Evolutionary conservation across 192 early-diverging fungal species (phyloP), one percentile per base, ranked within the genome.

Genomic region (Coemansia brasiliensis): DNA sequence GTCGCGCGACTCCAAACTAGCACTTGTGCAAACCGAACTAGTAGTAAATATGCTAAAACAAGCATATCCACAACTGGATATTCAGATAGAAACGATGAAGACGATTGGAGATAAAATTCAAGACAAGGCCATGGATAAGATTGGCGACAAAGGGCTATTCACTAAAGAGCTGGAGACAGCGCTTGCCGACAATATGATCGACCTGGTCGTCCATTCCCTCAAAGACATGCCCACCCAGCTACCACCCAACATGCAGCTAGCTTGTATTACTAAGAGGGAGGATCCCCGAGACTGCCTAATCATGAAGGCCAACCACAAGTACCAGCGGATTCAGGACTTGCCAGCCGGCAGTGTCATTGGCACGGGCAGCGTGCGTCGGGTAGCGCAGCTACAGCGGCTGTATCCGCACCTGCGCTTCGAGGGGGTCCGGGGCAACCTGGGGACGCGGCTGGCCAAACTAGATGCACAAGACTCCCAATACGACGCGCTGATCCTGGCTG

Each of bases 181-280:
- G 2, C 79, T 98, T 16, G 79, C 79, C 12, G 72, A 81, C 8
- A 57, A 80, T 5, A 63, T 64, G 10, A 88, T 94, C 21, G 90
- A 96, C 66, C 49, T 96, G 15, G 87, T 98, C 29, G 94, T 96
- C 3, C 96, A 98, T 64, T 92, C 91, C 17, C 82, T 97, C 29
- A 98, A 98, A 74, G 96, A 98, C 62, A 74, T 98, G 49, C 93
- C 93, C 11, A 96, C 96, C 21, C 81, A 72, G 24, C 64, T 96
- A 38, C 94, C 94, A 8, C 65, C 71, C 5, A 89, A 90, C 38
- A 94, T 96, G 91, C 43, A 67, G 0, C 62, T 98, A 25, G 92
- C 86, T 1, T 94, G 94, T 0, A 83, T 96, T 20, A 67, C 90
- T 51, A 83, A 90, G 69, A 78, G 96, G n/a, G 94, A 91, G 56